phyloP scores from a whole-genome alignment of 2,329 filamentous ascomycete genomes.

The Paraconiothyrium brasiliense region DNA sequence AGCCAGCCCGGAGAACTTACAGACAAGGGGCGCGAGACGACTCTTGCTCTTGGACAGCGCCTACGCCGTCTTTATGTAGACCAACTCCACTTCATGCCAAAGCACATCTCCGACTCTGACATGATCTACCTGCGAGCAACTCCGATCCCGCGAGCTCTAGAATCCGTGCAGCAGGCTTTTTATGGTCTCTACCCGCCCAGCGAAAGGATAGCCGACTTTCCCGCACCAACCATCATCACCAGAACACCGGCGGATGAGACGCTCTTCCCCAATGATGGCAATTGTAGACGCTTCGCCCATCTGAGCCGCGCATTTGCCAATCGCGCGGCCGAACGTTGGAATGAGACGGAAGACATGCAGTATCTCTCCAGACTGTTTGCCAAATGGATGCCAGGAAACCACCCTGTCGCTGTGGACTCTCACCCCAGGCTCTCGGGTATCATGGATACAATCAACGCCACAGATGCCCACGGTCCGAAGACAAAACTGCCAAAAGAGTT shows the following conservation, averaged over 20 bases:
- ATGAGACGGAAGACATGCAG: slow-evolving; percentile 77
- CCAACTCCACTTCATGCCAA: slow-evolving; percentile 60
- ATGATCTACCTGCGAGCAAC: slow-evolving; percentile 59
- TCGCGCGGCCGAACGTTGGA: slow-evolving; percentile 58
- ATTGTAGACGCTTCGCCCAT: slow-evolving; percentile 59
- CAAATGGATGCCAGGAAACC: slow-evolving; percentile 82
- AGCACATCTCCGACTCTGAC: slow-evolving; percentile 51
- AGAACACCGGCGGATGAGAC: slow-evolving; percentile 59
- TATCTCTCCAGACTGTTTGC: slow-evolving; percentile 81
- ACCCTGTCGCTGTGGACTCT: slow-evolving; percentile 80
- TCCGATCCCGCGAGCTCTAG: slow-evolving; percentile 60
- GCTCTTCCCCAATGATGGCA: slow-evolving; percentile 60
- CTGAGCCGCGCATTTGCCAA: slow-evolving; percentile 59
- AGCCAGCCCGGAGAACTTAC: slow-evolving; percentile 61
- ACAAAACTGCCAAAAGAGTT: slow-evolving; percentile 86
- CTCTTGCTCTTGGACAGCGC: slow-evolving; percentile 58
- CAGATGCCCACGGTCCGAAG: slow-evolving; percentile 80
- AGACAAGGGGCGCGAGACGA: slow-evolving; percentile 60
- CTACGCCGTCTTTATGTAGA: slow-evolving; percentile 61
- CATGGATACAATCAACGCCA: slow-evolving; percentile 93
- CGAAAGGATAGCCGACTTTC: slow-evolving; percentile 53
- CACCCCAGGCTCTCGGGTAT: slow-evolving; percentile 87
- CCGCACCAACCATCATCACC: slow-evolving; percentile 56
- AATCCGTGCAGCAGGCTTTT: slow-evolving; percentile 62
- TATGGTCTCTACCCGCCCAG: slow-evolving; percentile 58